phyloP scores from a whole-genome alignment of 139 green algal genomes.

The Raphidocelis subcapitata region DNA sequence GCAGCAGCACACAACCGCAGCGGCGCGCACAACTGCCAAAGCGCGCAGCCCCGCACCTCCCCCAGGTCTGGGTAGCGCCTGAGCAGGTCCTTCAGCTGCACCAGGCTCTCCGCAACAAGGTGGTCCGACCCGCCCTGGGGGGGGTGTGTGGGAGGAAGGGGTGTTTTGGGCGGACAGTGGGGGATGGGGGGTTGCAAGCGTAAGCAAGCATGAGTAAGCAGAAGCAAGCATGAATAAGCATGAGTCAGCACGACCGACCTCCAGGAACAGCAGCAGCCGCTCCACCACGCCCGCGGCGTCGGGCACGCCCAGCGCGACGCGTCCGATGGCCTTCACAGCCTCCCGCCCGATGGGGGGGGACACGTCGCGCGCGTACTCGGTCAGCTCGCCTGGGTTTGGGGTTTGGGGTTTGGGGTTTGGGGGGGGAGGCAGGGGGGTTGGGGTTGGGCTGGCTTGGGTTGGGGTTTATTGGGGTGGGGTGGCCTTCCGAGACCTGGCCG shows the following conservation, averaged over 20 bases:
- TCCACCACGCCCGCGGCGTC: slow-evolving; percentile 90
- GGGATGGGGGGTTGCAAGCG: too few species aligned
- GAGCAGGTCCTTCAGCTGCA: slow-evolving; percentile 80
- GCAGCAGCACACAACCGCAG: too few species aligned
- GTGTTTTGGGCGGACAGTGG: too few species aligned
- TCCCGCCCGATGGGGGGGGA: slow-evolving; percentile 69
- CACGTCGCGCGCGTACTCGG: slow-evolving; percentile 71
- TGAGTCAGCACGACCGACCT: too few species aligned
- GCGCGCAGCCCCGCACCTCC: slow-evolving; percentile 21
- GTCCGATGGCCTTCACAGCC: slow-evolving; percentile 70
- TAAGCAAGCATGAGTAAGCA: neutral
- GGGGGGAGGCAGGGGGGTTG: too few species aligned
- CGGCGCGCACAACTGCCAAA: too few species aligned
- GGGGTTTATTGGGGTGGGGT: slow-evolving; percentile 1
- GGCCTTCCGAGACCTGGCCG: neutral
- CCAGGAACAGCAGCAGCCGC: slow-evolving; percentile 90
- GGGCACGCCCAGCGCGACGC: slow-evolving; percentile 74
- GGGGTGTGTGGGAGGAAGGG: neutral
- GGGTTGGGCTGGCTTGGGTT: too few species aligned
- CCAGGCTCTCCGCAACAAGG: slow-evolving; percentile 64
- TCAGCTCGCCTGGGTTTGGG: too few species aligned
- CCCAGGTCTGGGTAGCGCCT: slow-evolving; percentile 78
- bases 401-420: too few species aligned
- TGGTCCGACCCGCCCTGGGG: slow-evolving; percentile 44
- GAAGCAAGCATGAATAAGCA: slow-evolving; percentile 39